Evolutionary conservation across 176 grass and related monocot species (phyloP).

Genomic region (Typha latifolia): DNA sequence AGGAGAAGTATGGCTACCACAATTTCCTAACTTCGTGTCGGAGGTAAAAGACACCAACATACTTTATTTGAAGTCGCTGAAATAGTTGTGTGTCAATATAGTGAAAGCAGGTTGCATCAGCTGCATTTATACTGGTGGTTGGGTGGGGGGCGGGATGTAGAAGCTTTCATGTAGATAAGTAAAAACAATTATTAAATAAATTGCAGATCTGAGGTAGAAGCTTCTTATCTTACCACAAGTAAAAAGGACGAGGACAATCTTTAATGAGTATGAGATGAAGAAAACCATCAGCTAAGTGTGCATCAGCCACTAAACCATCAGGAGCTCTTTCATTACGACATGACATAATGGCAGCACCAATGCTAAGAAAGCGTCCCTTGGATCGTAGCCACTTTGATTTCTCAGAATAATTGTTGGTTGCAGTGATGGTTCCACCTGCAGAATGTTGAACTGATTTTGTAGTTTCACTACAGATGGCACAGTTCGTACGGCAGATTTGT

Average conservation of each 20-base stretch:
- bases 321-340: slow-evolving; percentile 93
- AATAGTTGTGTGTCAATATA: too few species aligned
- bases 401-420: slow-evolving; percentile 22
- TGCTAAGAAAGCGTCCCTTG: slow-evolving; percentile 64
- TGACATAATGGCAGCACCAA: slow-evolving; percentile 85
- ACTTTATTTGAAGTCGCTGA: too few species aligned
- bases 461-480: slow-evolving; percentile 47
- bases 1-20: too few species aligned
- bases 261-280: slow-evolving; percentile 88
- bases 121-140: too few species aligned
- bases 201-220: not conserved
- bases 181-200: not conserved
- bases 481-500: slow-evolving; percentile 57
- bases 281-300: slow-evolving; percentile 86
- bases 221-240: slow-evolving; percentile 54
- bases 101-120: too few species aligned
- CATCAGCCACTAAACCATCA: slow-evolving; percentile 78
- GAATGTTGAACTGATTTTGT: slow-evolving; percentile 25
- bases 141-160: too few species aligned
- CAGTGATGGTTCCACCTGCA: slow-evolving; percentile 15
- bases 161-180: not conserved
- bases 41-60: too few species aligned
- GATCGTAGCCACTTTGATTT: slow-evolving; percentile 58
- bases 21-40: too few species aligned
- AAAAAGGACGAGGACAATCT: slow-evolving; percentile 78